Evolutionary conservation across 805 yeast species (phyloP), one percentile per base, ranked within the genome.

Genomic region (Sugiyamaella boreocaroliniensis): DNA sequence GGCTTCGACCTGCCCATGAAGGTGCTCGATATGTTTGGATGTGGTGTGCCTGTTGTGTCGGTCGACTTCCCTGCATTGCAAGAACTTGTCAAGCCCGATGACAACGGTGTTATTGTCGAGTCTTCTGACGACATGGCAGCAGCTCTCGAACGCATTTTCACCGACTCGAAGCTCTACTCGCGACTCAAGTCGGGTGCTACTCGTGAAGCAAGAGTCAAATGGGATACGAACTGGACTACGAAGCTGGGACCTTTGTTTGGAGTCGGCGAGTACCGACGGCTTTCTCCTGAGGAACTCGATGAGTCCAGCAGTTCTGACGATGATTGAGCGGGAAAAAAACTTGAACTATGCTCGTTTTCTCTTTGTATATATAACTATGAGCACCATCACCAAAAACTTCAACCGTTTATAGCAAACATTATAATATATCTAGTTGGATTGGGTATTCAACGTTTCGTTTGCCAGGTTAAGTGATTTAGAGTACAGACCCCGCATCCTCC

Each of bases 1-100:
- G 99, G 99, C 0, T 75, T 86, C 52, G 99, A 93, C 64, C 75
- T 93, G 53, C 99, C 99, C 0, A 93, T 93, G 99, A 93, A 93
- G 68, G 86, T 93, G 37, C 84, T 92, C 5, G 99, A 93, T 64
- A 82, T 92, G 78, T 90, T 92, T 73, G 99, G 99, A 0, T 86
- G 93, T 58, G 98, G 98, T 0, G 72, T 93, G 11, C 99, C 99
- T 0, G 97, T 89, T 0, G 73, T 90, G 2, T 80, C 96, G 0
- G 72, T 90, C 53, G 72, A 76, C 40, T 93, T 88, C 65, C 81
- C 85, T 0, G 92, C 96, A 1, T 76, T 92, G 12, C 72, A 73
- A 6, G 99, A 93, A 65, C 71, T 93, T 44, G 92, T 93, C 1
- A 72, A 77, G 45, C 78, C 83, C 47, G 78, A 78, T 1, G 72